Conservation (phyloP, 768 basidiomycete species). For the Hericium rajendrae region DNA sequence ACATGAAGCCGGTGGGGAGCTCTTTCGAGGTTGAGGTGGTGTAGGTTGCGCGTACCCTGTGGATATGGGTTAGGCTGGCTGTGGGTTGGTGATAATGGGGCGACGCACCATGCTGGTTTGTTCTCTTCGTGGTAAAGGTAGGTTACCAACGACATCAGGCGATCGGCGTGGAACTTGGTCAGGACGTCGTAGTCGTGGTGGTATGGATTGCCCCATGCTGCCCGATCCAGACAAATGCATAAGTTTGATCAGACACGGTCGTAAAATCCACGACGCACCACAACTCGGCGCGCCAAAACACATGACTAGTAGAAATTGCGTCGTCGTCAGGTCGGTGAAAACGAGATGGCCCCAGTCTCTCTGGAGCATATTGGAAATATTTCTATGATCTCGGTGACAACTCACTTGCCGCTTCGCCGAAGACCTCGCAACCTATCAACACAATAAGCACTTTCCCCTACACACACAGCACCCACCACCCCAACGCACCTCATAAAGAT, state of each 20-base stretch:
- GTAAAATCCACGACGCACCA: conserved; percentile 9
- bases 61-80: too few species aligned
- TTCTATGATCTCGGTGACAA: too few species aligned
- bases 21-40: conserved; percentile 11
- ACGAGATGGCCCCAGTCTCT: conserved; percentile 26
- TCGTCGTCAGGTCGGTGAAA: conserved; percentile 20
- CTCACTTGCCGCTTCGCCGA: conserved; percentile 21
- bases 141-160: conserved; percentile 22
- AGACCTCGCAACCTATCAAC: conserved; percentile 17
- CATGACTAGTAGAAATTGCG: conserved; percentile 23
- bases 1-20: not conserved
- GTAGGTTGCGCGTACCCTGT: conserved; percentile 21
- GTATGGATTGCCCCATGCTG: conserved; percentile 19
- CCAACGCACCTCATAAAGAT: conserved; percentile 24
- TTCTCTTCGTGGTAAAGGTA: conserved; percentile 19
- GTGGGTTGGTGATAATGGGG: too few species aligned
- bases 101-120: conserved; percentile 9
- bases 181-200: conserved; percentile 24
- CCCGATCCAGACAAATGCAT: not conserved
- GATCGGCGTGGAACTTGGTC: conserved; percentile 25
- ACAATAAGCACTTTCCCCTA: not conserved
- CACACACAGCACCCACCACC: not conserved
- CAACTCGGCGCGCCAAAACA: conserved; percentile 17
- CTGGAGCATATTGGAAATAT: too few species aligned
- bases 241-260: too few species aligned